These are phyloP conservation scores for Huntiella abstrusa DNA, from an alignment of 2,329 filamentous ascomycete species.

Conservation along the genomic window DNA sequence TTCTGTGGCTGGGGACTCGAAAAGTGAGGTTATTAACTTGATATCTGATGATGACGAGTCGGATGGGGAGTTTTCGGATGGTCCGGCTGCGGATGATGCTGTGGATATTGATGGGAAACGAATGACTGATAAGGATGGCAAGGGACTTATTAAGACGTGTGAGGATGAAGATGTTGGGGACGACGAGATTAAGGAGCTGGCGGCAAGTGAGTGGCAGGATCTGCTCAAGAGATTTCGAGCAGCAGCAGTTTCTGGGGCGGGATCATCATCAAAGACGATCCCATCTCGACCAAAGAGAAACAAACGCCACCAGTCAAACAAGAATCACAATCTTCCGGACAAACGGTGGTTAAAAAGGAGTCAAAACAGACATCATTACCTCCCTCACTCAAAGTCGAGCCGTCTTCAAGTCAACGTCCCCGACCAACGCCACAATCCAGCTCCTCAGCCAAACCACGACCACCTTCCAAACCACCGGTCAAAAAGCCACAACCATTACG, in stretches of 20 bases:
- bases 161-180: slow-evolving; percentile 40
- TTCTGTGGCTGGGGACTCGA: slow-evolving; percentile 18
- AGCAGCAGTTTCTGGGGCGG: not conserved
- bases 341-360: not conserved
- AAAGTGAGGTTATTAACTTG: slow-evolving; percentile 23
- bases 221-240: slow-evolving; percentile 19
- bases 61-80: slow-evolving; percentile 3
- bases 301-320: not conserved
- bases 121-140: slow-evolving; percentile 47
- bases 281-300: not conserved
- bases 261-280: not conserved
- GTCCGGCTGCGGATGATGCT: slow-evolving; percentile 28
- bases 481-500: not conserved
- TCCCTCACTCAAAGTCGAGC: not conserved
- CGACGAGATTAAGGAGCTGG: slow-evolving; percentile 28
- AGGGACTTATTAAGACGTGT: slow-evolving; percentile 54
- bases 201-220: slow-evolving; percentile 42
- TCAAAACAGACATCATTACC: not conserved
- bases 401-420: not conserved
- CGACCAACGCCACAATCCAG: not conserved
- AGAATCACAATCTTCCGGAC: not conserved
- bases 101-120: slow-evolving; percentile 45
- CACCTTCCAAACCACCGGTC: not conserved
- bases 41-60: slow-evolving; percentile 15
- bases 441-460: not conserved